Conservation (phyloP, 805 yeast genomes). For the Starmerella sp. region DNA sequence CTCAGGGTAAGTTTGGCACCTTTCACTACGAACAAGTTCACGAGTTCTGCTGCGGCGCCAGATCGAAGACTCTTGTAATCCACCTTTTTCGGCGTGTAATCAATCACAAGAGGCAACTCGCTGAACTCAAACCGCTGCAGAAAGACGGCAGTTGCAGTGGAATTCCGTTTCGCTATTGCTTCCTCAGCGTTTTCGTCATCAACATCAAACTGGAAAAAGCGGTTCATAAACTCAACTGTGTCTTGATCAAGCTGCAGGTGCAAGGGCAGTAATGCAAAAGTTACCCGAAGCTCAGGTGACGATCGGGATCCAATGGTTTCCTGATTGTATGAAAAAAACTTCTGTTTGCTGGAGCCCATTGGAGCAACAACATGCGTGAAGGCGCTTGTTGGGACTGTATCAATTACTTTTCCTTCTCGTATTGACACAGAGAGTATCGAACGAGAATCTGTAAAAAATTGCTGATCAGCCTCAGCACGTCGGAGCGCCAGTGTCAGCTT, state of each 20-base stretch:
- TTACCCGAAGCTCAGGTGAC: slow-evolving; percentile 12
- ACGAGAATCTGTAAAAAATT: background rate
- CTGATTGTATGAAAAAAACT: background rate
- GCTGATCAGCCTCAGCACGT: slow-evolving; percentile 29
- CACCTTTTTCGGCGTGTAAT: slow-evolving; percentile 83
- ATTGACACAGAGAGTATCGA: background rate
- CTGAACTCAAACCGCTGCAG: slow-evolving; percentile 49
- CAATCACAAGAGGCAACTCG: slow-evolving; percentile 53
- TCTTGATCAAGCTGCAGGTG: slow-evolving; percentile 87
- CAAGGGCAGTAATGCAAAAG: slow-evolving; percentile 47
- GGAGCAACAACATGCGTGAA: slow-evolving; percentile 10
- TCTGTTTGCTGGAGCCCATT: background rate
- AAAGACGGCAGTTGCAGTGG: slow-evolving; percentile 28
- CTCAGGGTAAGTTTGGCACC: slow-evolving; percentile 65
- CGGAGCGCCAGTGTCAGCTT: slow-evolving; percentile 26
- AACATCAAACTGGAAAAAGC: slow-evolving; percentile 65
- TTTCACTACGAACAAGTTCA: slow-evolving; percentile 80
- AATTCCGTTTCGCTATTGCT: background rate
- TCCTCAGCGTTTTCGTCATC: slow-evolving; percentile 33
- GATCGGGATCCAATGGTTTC: background rate
- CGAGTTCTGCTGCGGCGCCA: slow-evolving; percentile 75
- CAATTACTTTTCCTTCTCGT: slow-evolving; percentile 9
- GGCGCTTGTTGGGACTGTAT: slow-evolving; percentile 8
- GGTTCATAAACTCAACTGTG: slow-evolving; percentile 66
- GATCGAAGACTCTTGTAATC: slow-evolving; percentile 77